These are phyloP conservation scores for Mortierella sp. DNA, from an alignment of 371 early-diverging fungal species.

Conservation along the genomic window DNA sequence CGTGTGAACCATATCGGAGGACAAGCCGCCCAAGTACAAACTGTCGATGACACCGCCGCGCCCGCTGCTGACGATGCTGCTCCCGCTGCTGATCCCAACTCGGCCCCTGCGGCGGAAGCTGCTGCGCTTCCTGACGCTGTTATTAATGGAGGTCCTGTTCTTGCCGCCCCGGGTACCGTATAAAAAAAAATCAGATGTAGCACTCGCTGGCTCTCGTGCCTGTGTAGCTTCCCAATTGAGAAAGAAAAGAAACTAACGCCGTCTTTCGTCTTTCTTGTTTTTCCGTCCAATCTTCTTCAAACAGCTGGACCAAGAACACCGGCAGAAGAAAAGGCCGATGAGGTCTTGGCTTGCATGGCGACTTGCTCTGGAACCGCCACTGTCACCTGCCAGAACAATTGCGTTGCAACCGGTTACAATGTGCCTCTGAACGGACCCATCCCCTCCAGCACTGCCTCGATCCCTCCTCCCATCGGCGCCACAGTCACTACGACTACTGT, in stretches of 20 bases:
- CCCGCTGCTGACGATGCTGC: neutral
- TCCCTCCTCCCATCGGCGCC: neutral
- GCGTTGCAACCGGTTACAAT: conserved; percentile 27
- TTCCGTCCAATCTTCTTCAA: neutral
- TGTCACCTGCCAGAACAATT: conserved; percentile 24
- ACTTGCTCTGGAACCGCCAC: conserved; percentile 13
- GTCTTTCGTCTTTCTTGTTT: neutral
- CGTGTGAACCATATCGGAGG: neutral
- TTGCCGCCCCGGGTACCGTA: neutral
- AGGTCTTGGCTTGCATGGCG: conserved; percentile 24
- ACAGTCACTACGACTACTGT: neutral
- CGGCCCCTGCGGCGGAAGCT: neutral
- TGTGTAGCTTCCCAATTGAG: neutral
- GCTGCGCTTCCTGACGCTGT: neutral
- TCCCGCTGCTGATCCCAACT: neutral
- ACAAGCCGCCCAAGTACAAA: neutral
- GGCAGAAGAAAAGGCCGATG: conserved; percentile 37
- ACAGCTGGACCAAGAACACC: conserved; percentile 29
- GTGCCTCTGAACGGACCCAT: conserved; percentile 8
- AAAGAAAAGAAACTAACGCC: neutral
- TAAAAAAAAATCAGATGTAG: neutral
- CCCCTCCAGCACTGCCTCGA: neutral
- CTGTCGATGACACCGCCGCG: neutral
- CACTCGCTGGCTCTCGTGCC: neutral
- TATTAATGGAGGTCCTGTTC: neutral